Evolutionary conservation across 495 filamentous ascomycete species (phyloP).

Genomic region (Bacidia gigantensis): DNA sequence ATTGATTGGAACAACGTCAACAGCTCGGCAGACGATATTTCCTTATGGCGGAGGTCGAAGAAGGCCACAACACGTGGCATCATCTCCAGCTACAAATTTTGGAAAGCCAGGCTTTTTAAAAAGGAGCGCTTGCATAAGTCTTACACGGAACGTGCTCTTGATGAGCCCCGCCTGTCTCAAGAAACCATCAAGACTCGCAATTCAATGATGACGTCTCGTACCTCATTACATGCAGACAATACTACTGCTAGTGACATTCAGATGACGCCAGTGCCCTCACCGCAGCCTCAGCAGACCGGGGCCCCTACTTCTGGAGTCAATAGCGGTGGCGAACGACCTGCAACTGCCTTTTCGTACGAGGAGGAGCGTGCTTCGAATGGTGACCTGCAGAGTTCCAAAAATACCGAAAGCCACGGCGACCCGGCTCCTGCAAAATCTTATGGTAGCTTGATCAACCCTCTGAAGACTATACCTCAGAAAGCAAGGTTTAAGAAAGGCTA

Average conservation of each 20-base stretch:
- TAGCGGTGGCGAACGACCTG: conserved; percentile 23
- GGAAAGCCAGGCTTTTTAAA: conserved; percentile 32
- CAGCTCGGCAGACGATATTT: conserved; percentile 71
- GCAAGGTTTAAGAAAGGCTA: conserved; percentile 80
- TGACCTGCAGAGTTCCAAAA: conserved; percentile 24
- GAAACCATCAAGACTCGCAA: conserved; percentile 47
- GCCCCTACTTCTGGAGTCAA: conserved; percentile 4
- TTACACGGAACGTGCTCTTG: conserved; percentile 32
- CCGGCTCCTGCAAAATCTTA: conserved; percentile 31
- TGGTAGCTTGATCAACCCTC: conserved; percentile 52
- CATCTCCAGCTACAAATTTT: conserved; percentile 38
- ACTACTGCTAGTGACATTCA: conserved; percentile 44
- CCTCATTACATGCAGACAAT: conserved; percentile 41
- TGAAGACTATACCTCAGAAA: conserved; percentile 41
- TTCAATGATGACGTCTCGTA: conserved; percentile 46
- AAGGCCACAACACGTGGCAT: conserved; percentile 67
- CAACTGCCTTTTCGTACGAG: conserved; percentile 21
- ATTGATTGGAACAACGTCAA: conserved; percentile 90
- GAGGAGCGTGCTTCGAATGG: conserved; percentile 10
- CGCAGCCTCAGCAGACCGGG: conserved; percentile 44
- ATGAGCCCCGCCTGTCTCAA: conserved; percentile 49
- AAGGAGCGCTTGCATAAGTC: conserved; percentile 27
- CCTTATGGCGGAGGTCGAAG: conserved; percentile 78
- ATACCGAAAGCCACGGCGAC: conserved; percentile 20
- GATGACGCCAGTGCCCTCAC: conserved; percentile 91